phyloP scores from a whole-genome alignment of 2,329 filamentous ascomycete species.

The Pestalotiopsis sp. region DNA sequence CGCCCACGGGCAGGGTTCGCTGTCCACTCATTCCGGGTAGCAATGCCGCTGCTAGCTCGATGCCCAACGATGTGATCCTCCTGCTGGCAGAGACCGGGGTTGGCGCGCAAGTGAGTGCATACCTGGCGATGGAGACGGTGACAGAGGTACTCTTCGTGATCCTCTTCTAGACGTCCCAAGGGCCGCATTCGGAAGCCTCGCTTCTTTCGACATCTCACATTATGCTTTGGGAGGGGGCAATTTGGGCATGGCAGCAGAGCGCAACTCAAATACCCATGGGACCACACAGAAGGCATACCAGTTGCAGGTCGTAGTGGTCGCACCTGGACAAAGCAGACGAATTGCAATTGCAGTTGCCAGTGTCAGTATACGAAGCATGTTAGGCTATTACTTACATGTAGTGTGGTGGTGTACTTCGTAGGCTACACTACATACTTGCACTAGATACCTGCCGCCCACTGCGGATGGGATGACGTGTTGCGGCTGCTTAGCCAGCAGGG shows the following conservation, averaged over 20 bases:
- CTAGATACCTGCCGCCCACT: background rate
- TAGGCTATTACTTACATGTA: background rate
- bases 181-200: background rate
- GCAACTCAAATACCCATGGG: too few species aligned
- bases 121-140: background rate
- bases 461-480: background rate
- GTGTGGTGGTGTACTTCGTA: too few species aligned
- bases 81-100: background rate
- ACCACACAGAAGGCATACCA: too few species aligned
- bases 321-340: background rate
- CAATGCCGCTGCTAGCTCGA: constrained; percentile 19
- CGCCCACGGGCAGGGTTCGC: constrained; percentile 15
- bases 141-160: background rate
- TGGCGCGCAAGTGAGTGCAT: background rate
- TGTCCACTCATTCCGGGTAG: constrained; percentile 24
- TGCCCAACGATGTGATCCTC: constrained; percentile 23
- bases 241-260: too few species aligned
- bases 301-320: background rate
- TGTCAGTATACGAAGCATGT: background rate
- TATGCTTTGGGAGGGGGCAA: background rate
- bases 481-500: background rate
- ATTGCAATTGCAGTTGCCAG: background rate
- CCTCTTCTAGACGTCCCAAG: background rate
- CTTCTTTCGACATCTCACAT: background rate
- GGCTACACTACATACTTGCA: too few species aligned